phyloP scores from a whole-genome alignment of 2,329 filamentous ascomycete genomes.

The Chaetomium sp. region DNA sequence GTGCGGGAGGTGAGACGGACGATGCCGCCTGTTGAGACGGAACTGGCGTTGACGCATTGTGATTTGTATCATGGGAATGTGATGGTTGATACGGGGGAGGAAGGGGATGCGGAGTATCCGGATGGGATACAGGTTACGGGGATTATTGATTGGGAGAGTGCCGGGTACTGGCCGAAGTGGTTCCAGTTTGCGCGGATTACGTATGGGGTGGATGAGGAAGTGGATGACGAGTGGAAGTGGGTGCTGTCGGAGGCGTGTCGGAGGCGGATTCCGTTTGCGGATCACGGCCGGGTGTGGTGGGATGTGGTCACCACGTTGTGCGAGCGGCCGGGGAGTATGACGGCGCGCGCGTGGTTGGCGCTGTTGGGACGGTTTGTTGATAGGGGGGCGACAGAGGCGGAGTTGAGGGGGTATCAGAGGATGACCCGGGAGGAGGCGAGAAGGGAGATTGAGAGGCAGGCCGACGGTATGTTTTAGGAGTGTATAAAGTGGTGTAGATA shows the following conservation, averaged over 20 bases:
- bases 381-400: not conserved
- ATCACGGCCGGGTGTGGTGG: constrained; percentile 9
- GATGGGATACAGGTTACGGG: not conserved
- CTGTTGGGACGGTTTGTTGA: not conserved
- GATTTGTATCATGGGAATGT: constrained; percentile 12
- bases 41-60: constrained; percentile 8
- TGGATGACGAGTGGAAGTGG: constrained; percentile 11
- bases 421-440: not conserved
- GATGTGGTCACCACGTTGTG: not conserved
- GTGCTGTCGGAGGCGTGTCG: not conserved
- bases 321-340: not conserved
- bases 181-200: constrained; percentile 14
- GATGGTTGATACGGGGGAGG: constrained; percentile 1
- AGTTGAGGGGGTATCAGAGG: not conserved
- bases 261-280: not conserved
- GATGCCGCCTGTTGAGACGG: constrained; percentile 7
- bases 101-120: not conserved
- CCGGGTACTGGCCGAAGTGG: constrained; percentile 13
- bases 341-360: constrained; percentile 3
- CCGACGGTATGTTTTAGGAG: not conserved
- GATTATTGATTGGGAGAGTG: constrained; percentile 15
- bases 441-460: not conserved
- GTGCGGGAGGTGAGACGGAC: not conserved
- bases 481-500: too few species aligned
- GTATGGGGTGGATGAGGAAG: not conserved